A percentile compares a stretch with the other conserved stretches of the same genome.
These are phyloP conservation scores for Ampelomyces quisqualis DNA, from an alignment of 2,329 filamentous ascomycete genomes.

Conservation along the genomic window DNA sequence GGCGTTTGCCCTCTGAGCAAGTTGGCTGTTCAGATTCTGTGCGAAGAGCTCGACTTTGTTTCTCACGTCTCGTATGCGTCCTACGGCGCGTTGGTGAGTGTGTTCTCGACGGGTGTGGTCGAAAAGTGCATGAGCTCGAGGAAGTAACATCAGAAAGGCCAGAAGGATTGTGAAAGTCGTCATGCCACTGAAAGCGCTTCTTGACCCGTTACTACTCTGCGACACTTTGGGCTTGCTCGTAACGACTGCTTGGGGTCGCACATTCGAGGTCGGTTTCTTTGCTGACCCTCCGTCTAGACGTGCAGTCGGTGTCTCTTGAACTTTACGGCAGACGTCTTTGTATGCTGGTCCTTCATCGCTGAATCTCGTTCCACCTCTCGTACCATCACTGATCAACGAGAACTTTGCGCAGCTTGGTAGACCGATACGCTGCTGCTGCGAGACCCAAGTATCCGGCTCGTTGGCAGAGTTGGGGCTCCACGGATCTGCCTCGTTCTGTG, in stretches of 20 bases:
- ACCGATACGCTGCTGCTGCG: conserved; percentile 21
- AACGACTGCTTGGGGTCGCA: neutral
- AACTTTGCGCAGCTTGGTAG: conserved; percentile 18
- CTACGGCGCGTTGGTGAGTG: conserved; percentile 8
- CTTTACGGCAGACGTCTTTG: conserved; percentile 5
- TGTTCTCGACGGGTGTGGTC: conserved; percentile 2
- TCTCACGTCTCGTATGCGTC: conserved; percentile 17
- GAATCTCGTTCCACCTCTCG: conserved; percentile 20
- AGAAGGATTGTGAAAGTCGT: conserved; percentile 11
- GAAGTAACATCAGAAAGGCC: conserved; percentile 13
- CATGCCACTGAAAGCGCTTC: conserved; percentile 4
- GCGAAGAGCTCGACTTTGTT: conserved; percentile 20
- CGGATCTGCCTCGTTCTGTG: conserved; percentile 23
- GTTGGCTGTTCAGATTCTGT: conserved; percentile 9
- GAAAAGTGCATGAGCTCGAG: conserved; percentile 8
- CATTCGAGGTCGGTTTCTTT: neutral
- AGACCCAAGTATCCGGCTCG: conserved; percentile 14
- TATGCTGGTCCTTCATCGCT: conserved; percentile 9
- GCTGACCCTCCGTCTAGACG: conserved; percentile 3
- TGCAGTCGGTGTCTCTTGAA: conserved; percentile 13
- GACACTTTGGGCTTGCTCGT: conserved; percentile 4
- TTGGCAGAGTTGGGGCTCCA: conserved; percentile 16
- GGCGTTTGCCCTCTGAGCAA: conserved; percentile 17
- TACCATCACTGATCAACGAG: conserved; percentile 23
- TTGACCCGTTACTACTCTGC: conserved; percentile 6